These are phyloP conservation scores for Saccharomycopsis fibuligera DNA, from an alignment of 805 yeast species.

Conservation along the genomic window DNA sequence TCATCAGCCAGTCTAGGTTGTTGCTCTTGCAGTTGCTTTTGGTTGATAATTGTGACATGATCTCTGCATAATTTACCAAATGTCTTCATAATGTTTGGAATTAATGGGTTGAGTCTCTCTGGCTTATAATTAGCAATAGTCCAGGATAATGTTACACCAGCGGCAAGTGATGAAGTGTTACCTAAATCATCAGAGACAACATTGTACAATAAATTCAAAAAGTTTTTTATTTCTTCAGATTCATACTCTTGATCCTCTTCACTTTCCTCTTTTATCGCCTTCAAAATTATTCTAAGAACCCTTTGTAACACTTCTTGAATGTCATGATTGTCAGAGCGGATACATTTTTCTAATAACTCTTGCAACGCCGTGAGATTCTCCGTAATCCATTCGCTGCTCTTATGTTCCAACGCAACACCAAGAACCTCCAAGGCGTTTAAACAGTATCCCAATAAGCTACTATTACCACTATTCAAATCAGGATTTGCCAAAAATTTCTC, in stretches of 20 bases:
- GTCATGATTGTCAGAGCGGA: constrained; percentile 78
- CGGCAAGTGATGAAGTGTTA: constrained; percentile 61
- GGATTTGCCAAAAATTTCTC: constrained; percentile 80
- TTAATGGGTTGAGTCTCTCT: constrained; percentile 60
- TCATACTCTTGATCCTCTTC: constrained; percentile 54
- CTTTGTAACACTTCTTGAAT: constrained; percentile 79
- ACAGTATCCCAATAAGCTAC: constrained; percentile 58
- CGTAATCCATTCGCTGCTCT: constrained; percentile 73
- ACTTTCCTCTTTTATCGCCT: constrained; percentile 49
- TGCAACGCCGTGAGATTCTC: constrained; percentile 65
- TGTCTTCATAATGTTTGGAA: constrained; percentile 77
- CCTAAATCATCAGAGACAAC: constrained; percentile 74
- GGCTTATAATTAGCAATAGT: constrained; percentile 77
- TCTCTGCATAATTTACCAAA: constrained; percentile 86
- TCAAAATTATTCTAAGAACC: constrained; percentile 61
- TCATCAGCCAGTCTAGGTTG: constrained; percentile 42
- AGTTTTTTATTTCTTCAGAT: constrained; percentile 44
- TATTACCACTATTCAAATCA: constrained; percentile 50
- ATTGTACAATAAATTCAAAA: constrained; percentile 52
- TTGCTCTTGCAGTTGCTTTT: constrained; percentile 18
- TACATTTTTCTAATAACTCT: constrained; percentile 75
- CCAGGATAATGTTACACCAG: constrained; percentile 81
- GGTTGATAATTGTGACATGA: constrained; percentile 47
- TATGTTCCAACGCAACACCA: constrained; percentile 75
- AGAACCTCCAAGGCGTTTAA: constrained; percentile 88